A percentile compares a stretch with the other conserved stretches of the same genome.
phyloP scores from a whole-genome alignment of 2,329 filamentous ascomycete genomes.

The Aspergillus versicolor region DNA sequence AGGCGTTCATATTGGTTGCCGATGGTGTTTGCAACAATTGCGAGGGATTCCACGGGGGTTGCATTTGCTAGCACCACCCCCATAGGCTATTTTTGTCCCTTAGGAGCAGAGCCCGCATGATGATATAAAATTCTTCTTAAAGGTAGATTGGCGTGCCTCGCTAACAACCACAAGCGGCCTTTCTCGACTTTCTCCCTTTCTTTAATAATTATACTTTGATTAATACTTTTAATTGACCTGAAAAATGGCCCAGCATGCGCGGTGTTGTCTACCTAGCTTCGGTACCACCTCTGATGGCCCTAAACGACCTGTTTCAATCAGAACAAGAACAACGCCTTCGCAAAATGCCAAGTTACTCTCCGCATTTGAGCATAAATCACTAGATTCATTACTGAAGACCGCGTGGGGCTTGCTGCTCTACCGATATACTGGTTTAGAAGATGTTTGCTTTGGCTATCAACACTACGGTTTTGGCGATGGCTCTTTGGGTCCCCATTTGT shows the following conservation, averaged over 20 bases:
- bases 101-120: conserved; percentile 4
- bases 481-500: conserved; percentile 12
- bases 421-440: conserved; percentile 47
- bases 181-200: neutral
- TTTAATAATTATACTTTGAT: neutral
- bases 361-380: conserved; percentile 27
- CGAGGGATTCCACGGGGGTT: conserved; percentile 8
- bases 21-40: conserved; percentile 7
- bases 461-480: conserved; percentile 25
- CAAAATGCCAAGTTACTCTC: conserved; percentile 32
- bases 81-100: conserved; percentile 14
- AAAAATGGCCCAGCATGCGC: conserved; percentile 28
- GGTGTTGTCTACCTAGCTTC: conserved; percentile 38
- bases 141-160: conserved; percentile 7
- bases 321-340: conserved; percentile 29
- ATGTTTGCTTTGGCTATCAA: conserved; percentile 49
- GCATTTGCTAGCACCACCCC: conserved; percentile 5
- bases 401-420: conserved; percentile 49
- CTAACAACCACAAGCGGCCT: neutral
- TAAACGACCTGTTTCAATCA: conserved; percentile 38
- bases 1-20: neutral
- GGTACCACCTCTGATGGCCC: conserved; percentile 27
- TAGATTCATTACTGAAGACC: conserved; percentile 36
- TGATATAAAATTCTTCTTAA: conserved; percentile 11
- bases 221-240: conserved; percentile 7